phyloP scores from a whole-genome alignment of 768 basidiomycete species.

The Pluteus cervinus region DNA sequence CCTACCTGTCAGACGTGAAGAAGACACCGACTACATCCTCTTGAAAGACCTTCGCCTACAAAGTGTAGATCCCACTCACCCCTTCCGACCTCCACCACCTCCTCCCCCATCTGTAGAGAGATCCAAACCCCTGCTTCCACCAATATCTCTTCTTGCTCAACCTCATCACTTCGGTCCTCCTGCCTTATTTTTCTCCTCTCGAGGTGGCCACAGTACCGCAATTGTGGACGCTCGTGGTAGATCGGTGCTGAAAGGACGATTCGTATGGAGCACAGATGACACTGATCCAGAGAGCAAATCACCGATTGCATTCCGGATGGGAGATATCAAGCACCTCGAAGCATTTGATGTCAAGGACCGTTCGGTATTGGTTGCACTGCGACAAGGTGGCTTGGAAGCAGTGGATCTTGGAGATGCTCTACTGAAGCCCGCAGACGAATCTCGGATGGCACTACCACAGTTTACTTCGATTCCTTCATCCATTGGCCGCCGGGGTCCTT shows the following conservation, averaged over 20 bases:
- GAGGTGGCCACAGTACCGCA: slow-evolving; percentile 85
- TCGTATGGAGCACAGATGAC: slow-evolving; percentile 73
- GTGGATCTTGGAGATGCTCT: slow-evolving; percentile 78
- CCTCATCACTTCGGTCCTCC: slow-evolving; percentile 83
- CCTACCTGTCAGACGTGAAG: slow-evolving; percentile 74
- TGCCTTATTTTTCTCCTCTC: slow-evolving; percentile 79
- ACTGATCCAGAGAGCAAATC: slow-evolving; percentile 36
- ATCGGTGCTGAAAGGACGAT: slow-evolving; percentile 75
- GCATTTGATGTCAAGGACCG: slow-evolving; percentile 74
- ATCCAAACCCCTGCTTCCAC: slow-evolving; percentile 53
- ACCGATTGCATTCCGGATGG: slow-evolving; percentile 44
- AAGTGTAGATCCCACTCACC: slow-evolving; percentile 75
- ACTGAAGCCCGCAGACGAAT: slow-evolving; percentile 74
- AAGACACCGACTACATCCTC: slow-evolving; percentile 60
- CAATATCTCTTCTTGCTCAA: slow-evolving; percentile 73
- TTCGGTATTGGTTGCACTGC: slow-evolving; percentile 78
- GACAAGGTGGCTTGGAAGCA: slow-evolving; percentile 80
- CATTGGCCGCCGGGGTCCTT: slow-evolving; percentile 65
- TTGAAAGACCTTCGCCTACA: slow-evolving; percentile 74
- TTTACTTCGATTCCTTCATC: slow-evolving; percentile 58
- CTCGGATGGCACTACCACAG: slow-evolving; percentile 64
- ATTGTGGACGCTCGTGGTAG: slow-evolving; percentile 84
- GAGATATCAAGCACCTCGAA: slow-evolving; percentile 79
- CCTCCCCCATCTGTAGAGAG: slow-evolving; percentile 21
- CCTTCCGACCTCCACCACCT: slow-evolving; percentile 52